Conservation (phyloP, 805 yeast species). For the Jamesozyma piceae region DNA sequence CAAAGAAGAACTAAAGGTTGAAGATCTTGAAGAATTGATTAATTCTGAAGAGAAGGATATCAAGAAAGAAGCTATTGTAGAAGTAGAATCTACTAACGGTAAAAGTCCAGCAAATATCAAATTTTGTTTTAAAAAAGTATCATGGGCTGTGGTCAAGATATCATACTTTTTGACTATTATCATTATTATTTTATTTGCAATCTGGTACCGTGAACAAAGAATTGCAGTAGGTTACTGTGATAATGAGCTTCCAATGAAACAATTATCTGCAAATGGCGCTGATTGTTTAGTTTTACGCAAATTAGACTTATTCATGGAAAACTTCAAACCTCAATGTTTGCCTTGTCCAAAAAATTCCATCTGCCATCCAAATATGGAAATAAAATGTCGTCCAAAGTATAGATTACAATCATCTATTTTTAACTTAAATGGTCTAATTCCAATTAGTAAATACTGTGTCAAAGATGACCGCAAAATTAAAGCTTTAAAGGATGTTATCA, state of each 20-base stretch:
- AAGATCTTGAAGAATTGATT: background rate
- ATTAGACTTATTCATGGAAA: conserved; percentile 28
- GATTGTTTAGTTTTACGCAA: background rate
- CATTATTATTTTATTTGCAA: conserved; percentile 32
- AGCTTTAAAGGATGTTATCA: conserved; percentile 51
- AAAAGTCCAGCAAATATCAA: background rate
- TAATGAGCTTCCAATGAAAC: conserved; percentile 3
- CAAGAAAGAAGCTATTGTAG: background rate
- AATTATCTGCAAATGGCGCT: background rate
- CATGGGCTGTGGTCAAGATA: background rate
- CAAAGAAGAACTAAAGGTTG: background rate
- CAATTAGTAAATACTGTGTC: conserved; percentile 54
- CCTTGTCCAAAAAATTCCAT: conserved; percentile 73
- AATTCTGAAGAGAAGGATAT: background rate
- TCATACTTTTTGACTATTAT: conserved; percentile 11
- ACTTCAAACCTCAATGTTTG: conserved; percentile 50
- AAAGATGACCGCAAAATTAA: conserved; percentile 63
- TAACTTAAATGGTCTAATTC: conserved; percentile 42
- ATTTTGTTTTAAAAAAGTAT: background rate
- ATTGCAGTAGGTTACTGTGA: conserved; percentile 67
- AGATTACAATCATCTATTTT: conserved; percentile 32
- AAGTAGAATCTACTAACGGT: background rate
- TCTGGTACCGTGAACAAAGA: conserved; percentile 58
- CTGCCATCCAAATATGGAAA: conserved; percentile 48
- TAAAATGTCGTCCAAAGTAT: conserved; percentile 59